These are phyloP conservation scores for Triticum dicoccoides DNA, from an alignment of 176 grass and related monocot species.

Conservation along the genomic window DNA sequence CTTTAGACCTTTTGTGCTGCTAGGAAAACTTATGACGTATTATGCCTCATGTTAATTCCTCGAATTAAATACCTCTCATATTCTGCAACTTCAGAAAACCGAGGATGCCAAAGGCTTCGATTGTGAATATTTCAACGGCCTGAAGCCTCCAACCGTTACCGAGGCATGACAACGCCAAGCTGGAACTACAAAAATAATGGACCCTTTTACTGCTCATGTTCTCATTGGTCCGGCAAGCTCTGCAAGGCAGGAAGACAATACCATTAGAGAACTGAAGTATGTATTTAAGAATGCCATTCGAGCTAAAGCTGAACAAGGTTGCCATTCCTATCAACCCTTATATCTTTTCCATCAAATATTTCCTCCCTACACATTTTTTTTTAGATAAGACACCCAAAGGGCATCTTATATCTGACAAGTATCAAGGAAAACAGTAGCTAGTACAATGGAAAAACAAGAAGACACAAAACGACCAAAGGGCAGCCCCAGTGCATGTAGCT, in stretches of 20 bases:
- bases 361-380: too few relatives aligned
- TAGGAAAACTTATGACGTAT: background rate
- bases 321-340: background rate
- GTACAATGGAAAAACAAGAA: too few relatives aligned
- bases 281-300: background rate
- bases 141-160: background rate
- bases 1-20: background rate
- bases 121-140: background rate
- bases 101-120: background rate
- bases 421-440: too few relatives aligned
- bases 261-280: background rate
- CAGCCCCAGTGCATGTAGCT: too few relatives aligned
- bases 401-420: too few relatives aligned
- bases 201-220: background rate
- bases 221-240: constrained; percentile 32
- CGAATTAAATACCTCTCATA: background rate
- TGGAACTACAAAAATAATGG: background rate
- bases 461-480: too few relatives aligned
- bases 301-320: background rate
- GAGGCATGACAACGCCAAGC: background rate
- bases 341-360: background rate
- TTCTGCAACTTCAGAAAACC: background rate
- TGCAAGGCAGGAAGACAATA: constrained; percentile 6
- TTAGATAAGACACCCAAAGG: too few relatives aligned
- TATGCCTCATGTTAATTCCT: background rate